Base-by-base conservation (phyloP, 2,329 filamentous ascomycete species). In the Emergomyces orientalis region DNA sequence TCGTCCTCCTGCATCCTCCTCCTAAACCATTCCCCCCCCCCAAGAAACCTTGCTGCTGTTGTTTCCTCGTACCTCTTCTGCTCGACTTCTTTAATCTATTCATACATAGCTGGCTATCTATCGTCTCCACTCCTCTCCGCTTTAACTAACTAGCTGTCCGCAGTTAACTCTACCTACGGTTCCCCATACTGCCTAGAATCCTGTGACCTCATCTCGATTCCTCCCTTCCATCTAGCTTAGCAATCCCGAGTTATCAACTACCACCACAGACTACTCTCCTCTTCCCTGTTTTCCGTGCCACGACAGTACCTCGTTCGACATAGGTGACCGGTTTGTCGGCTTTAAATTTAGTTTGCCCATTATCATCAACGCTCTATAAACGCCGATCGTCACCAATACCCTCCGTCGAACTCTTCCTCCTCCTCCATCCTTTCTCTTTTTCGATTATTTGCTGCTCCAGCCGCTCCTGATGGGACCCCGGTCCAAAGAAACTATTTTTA, bases 401-500 rank as follows among this genome's bases (percentile, higher is more conserved):
- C 17, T 17, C 41, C 19, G 41, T 45, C 19, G 17, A 45, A n/a
- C 17, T 5, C 41, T 7, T n/a, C n/a, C 22, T 41, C 63, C 63
- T 63, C 62, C 55, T 43, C 63, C 58, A 62, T 60, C 62, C 57
- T 60, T 64, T 67, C 13, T 45, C 27, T 49, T 22, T 22, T 25
- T 34, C 22, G 49, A 41, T 25, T 19, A 51, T 60, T 19, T 41
- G 22, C 52, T 57, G 17, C n/a, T 32, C 22, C 11, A 32, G 19
- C 59, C 52, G 58, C 61, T 59, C 63, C 63, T 63, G 52, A 65
- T 65, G 64, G 62, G 64, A 63, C 58, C 57, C 43, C 58, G 58
- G 39, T 57, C 54, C 39, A 39, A 52, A 41, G 19, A 34, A 32
- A 56, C 51, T 25, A 43, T 49, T 59, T 52, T 55, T 63, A 43